phyloP scores from a whole-genome alignment of 495 filamentous ascomycete genomes.

The Tuber calosporum region DNA sequence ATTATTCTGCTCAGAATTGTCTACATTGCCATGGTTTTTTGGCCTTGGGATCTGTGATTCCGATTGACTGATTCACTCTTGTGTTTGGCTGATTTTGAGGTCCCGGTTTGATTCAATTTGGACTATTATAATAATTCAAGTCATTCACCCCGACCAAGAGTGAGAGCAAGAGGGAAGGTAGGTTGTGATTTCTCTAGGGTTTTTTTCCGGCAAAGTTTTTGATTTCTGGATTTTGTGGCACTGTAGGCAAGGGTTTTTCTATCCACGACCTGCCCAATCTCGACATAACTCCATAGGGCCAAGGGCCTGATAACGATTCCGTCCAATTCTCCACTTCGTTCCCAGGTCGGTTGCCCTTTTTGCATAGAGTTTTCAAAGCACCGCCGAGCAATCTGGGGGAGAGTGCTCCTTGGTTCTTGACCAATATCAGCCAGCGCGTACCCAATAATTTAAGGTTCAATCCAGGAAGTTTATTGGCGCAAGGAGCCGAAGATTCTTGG shows the following conservation, averaged over 20 bases:
- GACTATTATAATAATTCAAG: not conserved
- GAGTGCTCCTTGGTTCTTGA: not conserved
- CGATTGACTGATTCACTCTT: no score
- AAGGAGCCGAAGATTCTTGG: not conserved
- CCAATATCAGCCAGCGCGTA: not conserved
- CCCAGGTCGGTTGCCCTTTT: not conserved
- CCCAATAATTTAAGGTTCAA: not conserved
- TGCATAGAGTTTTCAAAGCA: not conserved
- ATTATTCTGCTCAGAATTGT: no score
- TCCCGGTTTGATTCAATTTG: no score
- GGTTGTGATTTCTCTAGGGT: not conserved
- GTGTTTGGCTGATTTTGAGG: no score
- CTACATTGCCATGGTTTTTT: no score
- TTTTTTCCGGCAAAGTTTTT: not conserved
- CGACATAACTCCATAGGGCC: not conserved
- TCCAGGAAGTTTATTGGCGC: not conserved
- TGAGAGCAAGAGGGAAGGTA: not conserved
- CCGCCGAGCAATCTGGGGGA: not conserved
- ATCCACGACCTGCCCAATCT: not conserved
- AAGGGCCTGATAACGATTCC: not conserved
- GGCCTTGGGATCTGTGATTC: no score
- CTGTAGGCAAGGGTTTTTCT: not conserved
- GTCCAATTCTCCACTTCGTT: not conserved
- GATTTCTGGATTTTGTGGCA: not conserved
- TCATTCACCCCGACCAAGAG: not conserved